These are phyloP conservation scores for Cystofilobasidium ferigula DNA, from an alignment of 768 basidiomycete genomes.

Conservation along the genomic window DNA sequence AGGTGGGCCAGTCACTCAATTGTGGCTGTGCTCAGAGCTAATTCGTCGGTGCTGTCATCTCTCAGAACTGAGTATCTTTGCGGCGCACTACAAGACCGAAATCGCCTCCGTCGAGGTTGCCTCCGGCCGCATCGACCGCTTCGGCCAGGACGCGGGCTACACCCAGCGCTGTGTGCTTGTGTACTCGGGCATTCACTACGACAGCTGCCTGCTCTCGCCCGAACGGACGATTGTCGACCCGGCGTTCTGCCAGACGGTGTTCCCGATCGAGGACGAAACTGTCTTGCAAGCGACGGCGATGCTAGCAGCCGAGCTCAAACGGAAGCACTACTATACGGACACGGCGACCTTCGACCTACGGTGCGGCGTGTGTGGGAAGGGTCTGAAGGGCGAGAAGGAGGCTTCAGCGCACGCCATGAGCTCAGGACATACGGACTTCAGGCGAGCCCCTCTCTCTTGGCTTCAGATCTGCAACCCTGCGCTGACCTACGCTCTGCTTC, in stretches of 20 bases:
- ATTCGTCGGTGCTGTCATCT: not conserved
- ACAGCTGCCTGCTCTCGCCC: constrained; percentile 76
- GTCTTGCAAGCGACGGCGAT: constrained; percentile 45
- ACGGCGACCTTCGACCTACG: constrained; percentile 81
- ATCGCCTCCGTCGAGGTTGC: constrained; percentile 86
- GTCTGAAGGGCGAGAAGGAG: constrained; percentile 86
- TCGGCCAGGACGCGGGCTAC: constrained; percentile 47
- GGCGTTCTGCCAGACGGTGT: constrained; percentile 83
- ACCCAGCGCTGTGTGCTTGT: constrained; percentile 55
- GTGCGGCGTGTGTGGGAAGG: constrained; percentile 58
- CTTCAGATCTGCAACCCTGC: not conserved
- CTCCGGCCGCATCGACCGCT: constrained; percentile 76
- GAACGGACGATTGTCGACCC: constrained; percentile 43
- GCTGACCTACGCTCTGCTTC: not conserved
- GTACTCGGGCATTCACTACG: constrained; percentile 75
- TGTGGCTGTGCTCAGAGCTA: not conserved
- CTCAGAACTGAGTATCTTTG: constrained; percentile 59
- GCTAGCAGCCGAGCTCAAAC: constrained; percentile 60
- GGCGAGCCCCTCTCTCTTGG: not conserved
- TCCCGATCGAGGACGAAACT: constrained; percentile 45
- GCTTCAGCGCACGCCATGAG: constrained; percentile 74
- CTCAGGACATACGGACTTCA: constrained; percentile 56
- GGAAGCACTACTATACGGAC: constrained; percentile 78
- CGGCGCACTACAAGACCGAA: constrained; percentile 68
- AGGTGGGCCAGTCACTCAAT: too few relatives aligned